Evolutionary conservation across 805 yeast species (phyloP).

Genomic region (Danielia reshetovae): DNA sequence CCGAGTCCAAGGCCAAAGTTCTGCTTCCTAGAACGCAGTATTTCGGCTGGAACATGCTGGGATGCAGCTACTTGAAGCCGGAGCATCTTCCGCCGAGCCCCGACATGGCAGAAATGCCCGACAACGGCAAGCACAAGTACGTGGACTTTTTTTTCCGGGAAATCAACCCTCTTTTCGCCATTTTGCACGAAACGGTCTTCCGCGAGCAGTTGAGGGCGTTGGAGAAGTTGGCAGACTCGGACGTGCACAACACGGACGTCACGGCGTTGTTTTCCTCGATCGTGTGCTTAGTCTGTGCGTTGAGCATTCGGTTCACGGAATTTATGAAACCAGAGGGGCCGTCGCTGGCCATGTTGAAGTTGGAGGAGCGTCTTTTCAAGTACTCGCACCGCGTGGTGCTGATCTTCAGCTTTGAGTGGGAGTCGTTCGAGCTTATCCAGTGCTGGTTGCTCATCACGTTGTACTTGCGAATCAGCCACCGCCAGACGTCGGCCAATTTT

Average conservation of each 20-base stretch:
- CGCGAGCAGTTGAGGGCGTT: constrained; percentile 42
- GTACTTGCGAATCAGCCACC: constrained; percentile 40
- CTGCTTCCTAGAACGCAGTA: constrained; percentile 53
- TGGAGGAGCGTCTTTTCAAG: constrained; percentile 43
- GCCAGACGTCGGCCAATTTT: constrained; percentile 42
- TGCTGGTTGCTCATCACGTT: constrained; percentile 45
- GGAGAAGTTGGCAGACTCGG: constrained; percentile 8
- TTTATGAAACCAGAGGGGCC: constrained; percentile 21
- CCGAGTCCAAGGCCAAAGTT: constrained; percentile 30
- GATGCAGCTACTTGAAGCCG: constrained; percentile 43
- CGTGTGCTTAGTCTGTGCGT: constrained; percentile 45
- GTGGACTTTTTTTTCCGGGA: constrained; percentile 43
- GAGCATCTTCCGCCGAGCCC: constrained; percentile 34
- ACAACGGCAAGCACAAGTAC: constrained; percentile 13
- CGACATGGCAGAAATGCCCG: constrained; percentile 11
- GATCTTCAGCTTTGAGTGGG: constrained; percentile 47
- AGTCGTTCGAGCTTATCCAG: constrained; percentile 47
- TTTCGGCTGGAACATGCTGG: constrained; percentile 67
- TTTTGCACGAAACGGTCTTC: constrained; percentile 52
- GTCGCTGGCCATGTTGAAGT: constrained; percentile 19
- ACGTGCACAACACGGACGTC: constrained; percentile 21
- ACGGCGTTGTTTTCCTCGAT: constrained; percentile 51
- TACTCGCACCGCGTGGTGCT: constrained; percentile 35
- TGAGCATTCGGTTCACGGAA: constrained; percentile 50
- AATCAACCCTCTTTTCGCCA: constrained; percentile 50